These are phyloP conservation scores for Bimuria novae-zelandiae DNA, from an alignment of 2,329 filamentous ascomycete species.

Conservation along the genomic window DNA sequence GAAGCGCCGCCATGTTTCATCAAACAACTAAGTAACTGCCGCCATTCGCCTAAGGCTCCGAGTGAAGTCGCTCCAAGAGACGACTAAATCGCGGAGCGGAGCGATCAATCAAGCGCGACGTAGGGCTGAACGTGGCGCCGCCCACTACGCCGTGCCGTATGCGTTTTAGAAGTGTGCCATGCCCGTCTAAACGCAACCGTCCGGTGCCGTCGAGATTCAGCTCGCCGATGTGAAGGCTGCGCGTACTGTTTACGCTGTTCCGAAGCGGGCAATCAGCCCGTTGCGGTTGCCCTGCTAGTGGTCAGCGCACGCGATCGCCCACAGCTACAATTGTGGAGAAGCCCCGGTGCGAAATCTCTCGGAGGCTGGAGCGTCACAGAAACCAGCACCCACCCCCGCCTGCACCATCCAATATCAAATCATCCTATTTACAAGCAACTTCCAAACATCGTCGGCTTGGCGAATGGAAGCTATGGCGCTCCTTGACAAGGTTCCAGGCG, in stretches of 20 bases:
- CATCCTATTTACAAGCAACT: slow-evolving; percentile 14
- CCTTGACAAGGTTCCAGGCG: slow-evolving; percentile 70
- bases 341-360: slow-evolving; percentile 31
- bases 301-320: not conserved
- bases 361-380: not conserved
- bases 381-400: slow-evolving; percentile 20
- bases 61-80: too few species aligned
- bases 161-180: too few species aligned
- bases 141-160: too few species aligned
- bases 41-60: not conserved
- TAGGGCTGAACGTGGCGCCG: slow-evolving; percentile 13
- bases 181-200: too few species aligned
- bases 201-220: too few species aligned
- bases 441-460: slow-evolving; percentile 18
- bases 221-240: too few species aligned
- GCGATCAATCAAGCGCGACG: slow-evolving; percentile 5
- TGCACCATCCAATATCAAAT: slow-evolving; percentile 20
- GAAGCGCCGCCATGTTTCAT: not conserved
- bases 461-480: slow-evolving; percentile 54
- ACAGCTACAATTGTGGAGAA: slow-evolving; percentile 10
- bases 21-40: too few species aligned
- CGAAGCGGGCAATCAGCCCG: slow-evolving; percentile 17
- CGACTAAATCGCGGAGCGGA: not conserved
- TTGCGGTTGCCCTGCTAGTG: slow-evolving; percentile 12
- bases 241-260: not conserved